Conservation (phyloP, 106 monocot genomes). For the Dendrobium huoshanense region DNA sequence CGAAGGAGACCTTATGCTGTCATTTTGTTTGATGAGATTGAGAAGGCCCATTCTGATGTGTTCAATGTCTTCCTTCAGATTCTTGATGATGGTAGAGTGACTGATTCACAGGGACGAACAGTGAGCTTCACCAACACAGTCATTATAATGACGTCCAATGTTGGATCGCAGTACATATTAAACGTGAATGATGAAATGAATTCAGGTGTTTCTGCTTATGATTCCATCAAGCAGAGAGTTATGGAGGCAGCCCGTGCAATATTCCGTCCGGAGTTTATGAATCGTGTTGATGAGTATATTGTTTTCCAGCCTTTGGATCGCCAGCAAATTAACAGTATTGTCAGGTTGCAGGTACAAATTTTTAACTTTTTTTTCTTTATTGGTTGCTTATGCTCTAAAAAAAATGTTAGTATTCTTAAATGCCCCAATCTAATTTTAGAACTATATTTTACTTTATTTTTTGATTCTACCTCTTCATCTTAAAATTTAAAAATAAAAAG, state of each 20-base stretch:
- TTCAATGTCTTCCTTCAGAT: constrained; percentile 99
- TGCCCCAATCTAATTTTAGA: too few species aligned
- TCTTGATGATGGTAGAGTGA: constrained; percentile 92
- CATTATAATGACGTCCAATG: constrained; percentile 99
- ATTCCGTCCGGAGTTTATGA: constrained; percentile 99
- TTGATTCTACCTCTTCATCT: too few species aligned
- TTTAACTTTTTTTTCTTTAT: background rate
- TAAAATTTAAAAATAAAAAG: too few species aligned
- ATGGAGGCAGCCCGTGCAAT: constrained; percentile 86
- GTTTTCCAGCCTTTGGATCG: constrained; percentile 94
- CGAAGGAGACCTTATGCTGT: constrained; percentile 87
- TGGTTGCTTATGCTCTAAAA: background rate
- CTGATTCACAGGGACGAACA: constrained; percentile 90
- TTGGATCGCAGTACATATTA: constrained; percentile 93
- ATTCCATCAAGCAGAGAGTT: constrained; percentile 76
- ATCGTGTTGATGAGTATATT: constrained; percentile 93
- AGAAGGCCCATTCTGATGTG: constrained; percentile 97
- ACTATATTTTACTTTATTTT: too few species aligned
- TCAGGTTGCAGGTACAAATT: constrained; percentile 73
- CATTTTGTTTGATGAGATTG: constrained; percentile 96
- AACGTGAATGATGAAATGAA: constrained; percentile 49
- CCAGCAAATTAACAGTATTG: constrained; percentile 84
- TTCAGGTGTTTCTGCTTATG: constrained; percentile 48
- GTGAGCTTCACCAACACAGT: constrained; percentile 91
- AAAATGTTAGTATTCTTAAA: too few species aligned